phyloP scores from a whole-genome alignment of 2,329 filamentous ascomycete genomes.

The Incumbomyces lentus region DNA sequence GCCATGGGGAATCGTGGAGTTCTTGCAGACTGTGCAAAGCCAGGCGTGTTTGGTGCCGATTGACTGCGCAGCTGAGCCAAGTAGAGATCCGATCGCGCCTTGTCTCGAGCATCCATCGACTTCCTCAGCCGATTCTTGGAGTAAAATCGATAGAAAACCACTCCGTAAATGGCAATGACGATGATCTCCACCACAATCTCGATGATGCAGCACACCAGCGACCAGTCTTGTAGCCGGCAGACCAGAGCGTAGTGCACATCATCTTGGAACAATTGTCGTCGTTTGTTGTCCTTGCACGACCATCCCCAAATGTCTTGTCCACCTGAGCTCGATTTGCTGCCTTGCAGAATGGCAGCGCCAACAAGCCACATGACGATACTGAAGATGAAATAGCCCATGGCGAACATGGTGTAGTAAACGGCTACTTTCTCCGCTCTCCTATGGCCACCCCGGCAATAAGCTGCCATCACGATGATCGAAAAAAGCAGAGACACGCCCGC shows the following conservation, averaged over 20 bases:
- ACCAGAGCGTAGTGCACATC: conserved; percentile 82
- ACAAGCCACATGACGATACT: conserved; percentile 87
- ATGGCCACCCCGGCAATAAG: conserved; percentile 84
- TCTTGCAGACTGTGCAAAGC: conserved; percentile 61
- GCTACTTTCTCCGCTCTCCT: conserved; percentile 80
- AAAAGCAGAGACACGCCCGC: conserved; percentile 70
- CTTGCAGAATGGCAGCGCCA: conserved; percentile 74
- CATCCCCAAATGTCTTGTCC: conserved; percentile 96
- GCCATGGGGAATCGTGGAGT: conserved; percentile 36
- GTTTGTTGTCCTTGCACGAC: conserved; percentile 86
- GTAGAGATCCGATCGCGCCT: conserved; percentile 88
- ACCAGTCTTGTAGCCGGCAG: conserved; percentile 91
- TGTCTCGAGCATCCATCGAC: conserved; percentile 92
- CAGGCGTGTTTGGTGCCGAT: conserved; percentile 89
- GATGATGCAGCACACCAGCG: conserved; percentile 91
- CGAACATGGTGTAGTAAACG: conserved; percentile 91
- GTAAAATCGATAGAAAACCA: conserved; percentile 97
- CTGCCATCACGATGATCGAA: conserved; percentile 69
- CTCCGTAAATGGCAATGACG: conserved; percentile 81
- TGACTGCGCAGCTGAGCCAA: conserved; percentile 72
- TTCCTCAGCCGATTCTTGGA: conserved; percentile 90
- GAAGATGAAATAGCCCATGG: conserved; percentile 86
- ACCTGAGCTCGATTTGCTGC: conserved; percentile 58
- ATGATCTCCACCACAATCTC: conserved; percentile 88
- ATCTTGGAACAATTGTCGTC: conserved; percentile 63